Conservation (phyloP, 768 basidiomycete genomes). For the Boletus pseudopeckii region DNA sequence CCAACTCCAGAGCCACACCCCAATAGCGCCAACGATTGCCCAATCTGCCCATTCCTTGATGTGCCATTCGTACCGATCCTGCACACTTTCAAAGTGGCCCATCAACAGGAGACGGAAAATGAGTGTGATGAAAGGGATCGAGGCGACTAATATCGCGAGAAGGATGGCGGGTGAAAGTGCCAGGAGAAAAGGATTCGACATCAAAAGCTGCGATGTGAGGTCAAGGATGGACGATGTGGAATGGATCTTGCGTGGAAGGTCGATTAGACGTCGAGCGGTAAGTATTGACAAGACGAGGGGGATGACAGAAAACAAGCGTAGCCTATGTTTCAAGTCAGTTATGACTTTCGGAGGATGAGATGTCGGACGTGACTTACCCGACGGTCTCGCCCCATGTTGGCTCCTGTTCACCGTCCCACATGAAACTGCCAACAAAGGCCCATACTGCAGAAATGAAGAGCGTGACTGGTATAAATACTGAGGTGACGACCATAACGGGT, state of each 20-base stretch:
- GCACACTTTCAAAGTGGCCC: conserved; percentile 50
- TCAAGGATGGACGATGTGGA: conserved; percentile 54
- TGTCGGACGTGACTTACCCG: conserved; percentile 48
- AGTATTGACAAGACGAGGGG: conserved; percentile 67
- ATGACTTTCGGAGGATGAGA: not conserved
- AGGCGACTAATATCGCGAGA: conserved; percentile 59
- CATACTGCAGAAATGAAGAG: conserved; percentile 73
- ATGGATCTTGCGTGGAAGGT: conserved; percentile 70
- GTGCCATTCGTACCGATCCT: conserved; percentile 49
- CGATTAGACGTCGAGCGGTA: conserved; percentile 66
- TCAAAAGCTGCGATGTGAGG: conserved; percentile 66
- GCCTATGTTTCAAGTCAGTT: conserved; percentile 12
- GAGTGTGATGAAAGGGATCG: conserved; percentile 77
- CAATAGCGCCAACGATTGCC: conserved; percentile 56
- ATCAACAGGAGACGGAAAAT: conserved; percentile 74
- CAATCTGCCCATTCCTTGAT: conserved; percentile 66
- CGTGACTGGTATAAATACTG: conserved; percentile 70
- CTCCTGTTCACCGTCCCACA: conserved; percentile 49
- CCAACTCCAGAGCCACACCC: conserved; percentile 72
- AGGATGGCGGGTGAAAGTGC: conserved; percentile 73
- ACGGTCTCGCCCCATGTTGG: conserved; percentile 82
- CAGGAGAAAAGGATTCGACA: conserved; percentile 71
- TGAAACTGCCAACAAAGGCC: conserved; percentile 80
- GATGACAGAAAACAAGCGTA: conserved; percentile 70
- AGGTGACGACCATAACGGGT: conserved; percentile 77